phyloP scores from a whole-genome alignment of 1,284 basidiomycete genomes.

The Albatrellus sp. region DNA sequence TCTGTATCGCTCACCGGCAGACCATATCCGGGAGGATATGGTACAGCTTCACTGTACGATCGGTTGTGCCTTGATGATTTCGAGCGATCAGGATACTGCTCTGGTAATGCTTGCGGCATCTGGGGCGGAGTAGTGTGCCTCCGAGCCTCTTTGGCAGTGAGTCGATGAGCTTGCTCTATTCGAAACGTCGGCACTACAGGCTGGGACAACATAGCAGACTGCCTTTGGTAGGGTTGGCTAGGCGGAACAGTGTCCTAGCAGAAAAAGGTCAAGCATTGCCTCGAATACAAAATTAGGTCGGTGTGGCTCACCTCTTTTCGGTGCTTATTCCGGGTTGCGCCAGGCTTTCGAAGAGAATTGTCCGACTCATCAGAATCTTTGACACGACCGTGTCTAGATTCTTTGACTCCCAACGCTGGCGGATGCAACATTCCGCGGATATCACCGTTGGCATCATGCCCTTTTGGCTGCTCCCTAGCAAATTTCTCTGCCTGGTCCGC shows the following conservation, averaged over 20 bases:
- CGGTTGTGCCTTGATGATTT: slow-evolving; percentile 6
- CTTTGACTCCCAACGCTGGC: slow-evolving; percentile 1
- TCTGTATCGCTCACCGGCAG: slow-evolving; percentile 11
- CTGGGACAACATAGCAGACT: too few relatives aligned
- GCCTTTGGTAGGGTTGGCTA: too few relatives aligned
- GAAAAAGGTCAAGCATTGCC: too few relatives aligned
- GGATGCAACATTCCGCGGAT: neutral
- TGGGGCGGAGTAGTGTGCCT: slow-evolving; percentile 5
- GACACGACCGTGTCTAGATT: slow-evolving; percentile 9
- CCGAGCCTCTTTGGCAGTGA: neutral
- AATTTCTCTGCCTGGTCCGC: neutral
- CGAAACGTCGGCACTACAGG: neutral
- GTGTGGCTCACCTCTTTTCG: slow-evolving; percentile 6
- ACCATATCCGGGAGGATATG: slow-evolving; percentile 13
- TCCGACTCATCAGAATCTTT: slow-evolving; percentile 14
- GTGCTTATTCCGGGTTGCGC: slow-evolving; percentile 6
- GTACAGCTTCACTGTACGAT: slow-evolving; percentile 7
- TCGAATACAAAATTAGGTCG: too few relatives aligned
- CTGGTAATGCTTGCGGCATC: slow-evolving; percentile 1
- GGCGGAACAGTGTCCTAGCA: too few relatives aligned
- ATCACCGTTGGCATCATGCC: slow-evolving; percentile 4
- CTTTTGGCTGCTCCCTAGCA: slow-evolving; percentile 5
- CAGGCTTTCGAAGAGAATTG: slow-evolving; percentile 9
- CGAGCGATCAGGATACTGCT: slow-evolving; percentile 1
- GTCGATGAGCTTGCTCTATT: neutral